Base-by-base conservation (phyloP, 495 filamentous ascomycete species). In the Tetracladium marchalianum region DNA sequence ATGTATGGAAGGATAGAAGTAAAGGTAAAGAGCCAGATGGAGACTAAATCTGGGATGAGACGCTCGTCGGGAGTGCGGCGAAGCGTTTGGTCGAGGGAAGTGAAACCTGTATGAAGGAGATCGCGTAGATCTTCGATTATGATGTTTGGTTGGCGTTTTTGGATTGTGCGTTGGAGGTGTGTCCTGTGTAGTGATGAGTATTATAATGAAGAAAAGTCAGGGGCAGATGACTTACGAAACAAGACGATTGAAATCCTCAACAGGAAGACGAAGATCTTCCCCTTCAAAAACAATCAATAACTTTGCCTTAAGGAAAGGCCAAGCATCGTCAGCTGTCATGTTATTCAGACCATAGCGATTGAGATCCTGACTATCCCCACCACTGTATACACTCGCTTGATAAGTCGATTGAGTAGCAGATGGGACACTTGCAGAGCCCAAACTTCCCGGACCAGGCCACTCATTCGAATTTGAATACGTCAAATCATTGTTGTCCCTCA, bases 161-260 rank as follows among this genome's bases (percentile, higher is more conserved):
- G 73, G 27, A 90, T 75, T 54, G 85, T 89, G 31, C 81, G 80
- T 53, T 87, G 84, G 33, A 94, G 75, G 50, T 92, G 84, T 50
- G 82, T 71, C n/a, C 62, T 65, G 32, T 38, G 49, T 15, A 46
- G 33, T 32, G 38, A 16, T 37, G n/a, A 44, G 16, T 19, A 44
- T 16, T 12, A 50, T 17, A 27, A 27, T 44, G 58, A 36, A 7
- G 22, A 27, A 58, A 52, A 17, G 62, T 51, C 24, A 43, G 42
- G n/a, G 11, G 11, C 5, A 27, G 43, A 11, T 33, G 16, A 61
- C 62, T 27, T 54, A 65, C 45, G 72, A 66, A 1, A 96, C 90
- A 10, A 96, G 75, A 36, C 82, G 78, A 59, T 99, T 99, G 49
- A 97, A 77, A 56, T 97, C 93, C 60, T 99, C 93, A 13, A 99